A percentile compares a stretch with the other conserved stretches of the same genome.
phyloP scores from a whole-genome alignment of 495 filamentous ascomycete genomes.

The Sordaria brevicollis region DNA sequence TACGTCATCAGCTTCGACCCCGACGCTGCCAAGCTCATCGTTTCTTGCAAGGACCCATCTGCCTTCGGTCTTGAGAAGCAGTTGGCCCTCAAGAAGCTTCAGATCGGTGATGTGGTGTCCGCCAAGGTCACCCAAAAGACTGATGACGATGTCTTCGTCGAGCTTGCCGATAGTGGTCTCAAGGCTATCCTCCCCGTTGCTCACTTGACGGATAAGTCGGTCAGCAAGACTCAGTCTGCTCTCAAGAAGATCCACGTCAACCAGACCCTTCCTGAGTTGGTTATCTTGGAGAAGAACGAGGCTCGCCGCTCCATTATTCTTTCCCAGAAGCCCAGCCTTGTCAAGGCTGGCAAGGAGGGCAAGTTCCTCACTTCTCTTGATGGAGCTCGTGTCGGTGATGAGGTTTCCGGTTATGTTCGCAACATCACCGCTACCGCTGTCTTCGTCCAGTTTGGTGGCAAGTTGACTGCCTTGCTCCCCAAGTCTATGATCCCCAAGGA shows the following conservation, averaged over 20 bases:
- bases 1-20: constrained; percentile 70
- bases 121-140: constrained; percentile 81
- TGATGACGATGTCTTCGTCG: constrained; percentile 64
- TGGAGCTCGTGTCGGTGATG: constrained; percentile 55
- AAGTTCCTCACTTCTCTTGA: constrained; percentile 56
- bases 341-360: constrained; percentile 59
- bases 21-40: constrained; percentile 57
- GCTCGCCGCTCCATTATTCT: constrained; percentile 61
- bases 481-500: constrained; percentile 65
- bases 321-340: constrained; percentile 68
- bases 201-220: constrained; percentile 75
- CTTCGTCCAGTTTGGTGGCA: constrained; percentile 75
- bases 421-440: constrained; percentile 67
- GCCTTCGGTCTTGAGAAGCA: constrained; percentile 66
- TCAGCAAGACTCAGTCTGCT: constrained; percentile 58
- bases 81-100: constrained; percentile 58
- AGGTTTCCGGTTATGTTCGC: constrained; percentile 71
- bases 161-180: constrained; percentile 58
- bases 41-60: constrained; percentile 86
- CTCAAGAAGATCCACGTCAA: constrained; percentile 73
- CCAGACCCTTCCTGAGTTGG: constrained; percentile 70
- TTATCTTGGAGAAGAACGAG: constrained; percentile 70
- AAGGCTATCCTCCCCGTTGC: constrained; percentile 64
- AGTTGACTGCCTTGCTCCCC: constrained; percentile 64
- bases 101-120: constrained; percentile 58